Conservation (phyloP, 371 early-diverging fungal species). For the Apophysomyces trapeziformis region DNA sequence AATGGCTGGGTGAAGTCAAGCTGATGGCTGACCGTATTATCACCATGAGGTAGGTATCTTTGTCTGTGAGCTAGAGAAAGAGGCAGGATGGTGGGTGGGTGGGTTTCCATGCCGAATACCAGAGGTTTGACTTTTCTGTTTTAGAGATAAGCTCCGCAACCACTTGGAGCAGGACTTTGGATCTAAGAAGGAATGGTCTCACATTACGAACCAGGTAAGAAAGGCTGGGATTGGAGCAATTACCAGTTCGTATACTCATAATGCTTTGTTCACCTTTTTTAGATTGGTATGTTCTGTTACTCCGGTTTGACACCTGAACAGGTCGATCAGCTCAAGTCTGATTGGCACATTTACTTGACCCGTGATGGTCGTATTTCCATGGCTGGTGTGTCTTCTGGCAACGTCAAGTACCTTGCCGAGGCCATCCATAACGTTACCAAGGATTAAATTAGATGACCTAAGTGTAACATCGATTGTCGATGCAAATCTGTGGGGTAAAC, state of each 20-base stretch:
- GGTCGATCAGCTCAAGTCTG: conserved; percentile 82
- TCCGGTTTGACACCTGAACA: conserved; percentile 93
- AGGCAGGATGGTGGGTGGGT: conserved; percentile 1
- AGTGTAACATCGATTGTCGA: neutral
- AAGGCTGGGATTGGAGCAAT: neutral
- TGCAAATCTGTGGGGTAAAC: conserved; percentile 4
- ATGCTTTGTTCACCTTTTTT: neutral
- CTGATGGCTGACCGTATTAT: conserved; percentile 98
- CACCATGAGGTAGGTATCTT: conserved; percentile 71
- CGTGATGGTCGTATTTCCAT: conserved; percentile 97
- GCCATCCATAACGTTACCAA: conserved; percentile 96
- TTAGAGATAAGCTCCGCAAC: conserved; percentile 63
- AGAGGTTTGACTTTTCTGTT: conserved; percentile 6
- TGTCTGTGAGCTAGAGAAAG: neutral
- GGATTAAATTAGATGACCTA: conserved; percentile 21
- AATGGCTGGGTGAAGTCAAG: conserved; percentile 95
- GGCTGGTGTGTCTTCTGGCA: conserved; percentile 92
- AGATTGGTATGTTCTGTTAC: conserved; percentile 99
- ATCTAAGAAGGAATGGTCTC: conserved; percentile 85
- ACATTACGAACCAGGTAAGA: conserved; percentile 86
- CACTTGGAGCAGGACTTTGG: conserved; percentile 86
- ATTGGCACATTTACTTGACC: conserved; percentile 95
- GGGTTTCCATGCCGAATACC: neutral
- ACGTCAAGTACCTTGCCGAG: conserved; percentile 95
- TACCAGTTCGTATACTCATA: neutral